These are phyloP conservation scores for Macadamia integrifolia DNA, from an alignment of 164 flowering plant genomes.

Conservation along the genomic window DNA sequence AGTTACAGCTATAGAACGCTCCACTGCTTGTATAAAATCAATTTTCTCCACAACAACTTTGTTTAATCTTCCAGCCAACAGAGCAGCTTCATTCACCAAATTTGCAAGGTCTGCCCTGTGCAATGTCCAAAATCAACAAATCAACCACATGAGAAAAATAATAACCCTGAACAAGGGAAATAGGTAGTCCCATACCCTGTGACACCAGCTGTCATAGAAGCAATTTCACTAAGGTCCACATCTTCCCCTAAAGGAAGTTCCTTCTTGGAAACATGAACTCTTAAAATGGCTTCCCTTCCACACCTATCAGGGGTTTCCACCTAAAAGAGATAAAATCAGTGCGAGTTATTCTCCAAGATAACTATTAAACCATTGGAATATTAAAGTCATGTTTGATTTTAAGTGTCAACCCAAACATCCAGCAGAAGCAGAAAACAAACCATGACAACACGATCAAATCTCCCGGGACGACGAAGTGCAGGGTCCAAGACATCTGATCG, in stretches of 20 bases:
- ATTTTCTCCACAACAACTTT: slow-evolving; percentile 74
- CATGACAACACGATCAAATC: slow-evolving; percentile 97
- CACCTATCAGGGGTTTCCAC: slow-evolving; percentile 91
- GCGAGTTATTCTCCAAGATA: slow-evolving; percentile 2
- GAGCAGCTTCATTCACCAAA: slow-evolving; percentile 97
- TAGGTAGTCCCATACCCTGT: slow-evolving; percentile 58
- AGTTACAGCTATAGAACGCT: slow-evolving; percentile 90
- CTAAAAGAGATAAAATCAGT: slow-evolving; percentile 26
- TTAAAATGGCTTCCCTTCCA: slow-evolving; percentile 92
- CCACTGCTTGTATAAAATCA: slow-evolving; percentile 95
- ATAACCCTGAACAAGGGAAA: background rate
- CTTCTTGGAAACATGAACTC: slow-evolving; percentile 86
- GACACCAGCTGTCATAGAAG: slow-evolving; percentile 94
- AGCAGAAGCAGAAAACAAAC: slow-evolving; percentile 34
- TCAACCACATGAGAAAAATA: slow-evolving; percentile 9
- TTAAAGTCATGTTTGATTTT: background rate
- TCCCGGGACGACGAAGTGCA: slow-evolving; percentile 97
- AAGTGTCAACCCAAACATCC: background rate
- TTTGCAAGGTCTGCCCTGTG: slow-evolving; percentile 99
- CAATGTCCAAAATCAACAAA: slow-evolving; percentile 17
- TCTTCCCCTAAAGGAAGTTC: slow-evolving; percentile 84
- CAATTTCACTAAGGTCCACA: slow-evolving; percentile 71
- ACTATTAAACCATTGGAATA: background rate
- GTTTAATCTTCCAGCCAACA: slow-evolving; percentile 85
- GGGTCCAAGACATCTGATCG: slow-evolving; percentile 95